Conservation (phyloP, 1,284 basidiomycete genomes). For the Schizopora paradoxa region DNA sequence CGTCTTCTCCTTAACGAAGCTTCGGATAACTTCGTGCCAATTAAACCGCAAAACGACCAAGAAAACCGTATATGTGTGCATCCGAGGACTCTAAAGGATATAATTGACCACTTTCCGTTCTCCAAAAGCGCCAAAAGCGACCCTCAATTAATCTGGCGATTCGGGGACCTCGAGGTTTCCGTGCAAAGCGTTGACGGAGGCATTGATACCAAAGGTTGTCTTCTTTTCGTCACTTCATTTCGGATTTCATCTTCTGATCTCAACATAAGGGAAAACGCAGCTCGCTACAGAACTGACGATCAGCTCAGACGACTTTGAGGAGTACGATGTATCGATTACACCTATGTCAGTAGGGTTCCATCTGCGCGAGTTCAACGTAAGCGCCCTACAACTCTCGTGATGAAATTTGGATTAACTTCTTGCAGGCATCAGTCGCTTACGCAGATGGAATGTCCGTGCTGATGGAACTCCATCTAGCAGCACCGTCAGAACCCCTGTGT, state of each 20-base stretch:
- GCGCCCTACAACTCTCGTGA: constrained; percentile 20
- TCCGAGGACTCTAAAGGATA: constrained; percentile 61
- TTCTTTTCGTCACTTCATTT: background rate
- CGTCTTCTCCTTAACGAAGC: constrained; percentile 55
- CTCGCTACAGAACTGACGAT: constrained; percentile 69
- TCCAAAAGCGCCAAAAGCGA: constrained; percentile 58
- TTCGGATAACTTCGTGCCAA: constrained; percentile 55
- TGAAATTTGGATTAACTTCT: constrained; percentile 1
- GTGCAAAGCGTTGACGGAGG: constrained; percentile 65
- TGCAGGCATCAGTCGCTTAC: constrained; percentile 68
- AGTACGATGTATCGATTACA: constrained; percentile 55
- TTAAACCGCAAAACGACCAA: constrained; percentile 43
- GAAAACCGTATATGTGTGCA: constrained; percentile 67
- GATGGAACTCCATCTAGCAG: constrained; percentile 69
- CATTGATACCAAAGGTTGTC: constrained; percentile 55
- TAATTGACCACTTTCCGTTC: constrained; percentile 75
- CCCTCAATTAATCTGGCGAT: constrained; percentile 73
- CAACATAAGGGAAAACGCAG: constrained; percentile 47
- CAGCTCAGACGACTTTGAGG: constrained; percentile 70
- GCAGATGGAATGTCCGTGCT: constrained; percentile 62
- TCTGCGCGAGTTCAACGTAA: constrained; percentile 74
- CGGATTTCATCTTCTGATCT: background rate
- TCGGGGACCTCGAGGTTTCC: constrained; percentile 57
- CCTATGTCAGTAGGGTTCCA: constrained; percentile 71
- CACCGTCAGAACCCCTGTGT: constrained; percentile 64